Evolutionary conservation across 2,329 filamentous ascomycete genomes (phyloP).

Genomic region (Cryphonectria japonica): DNA sequence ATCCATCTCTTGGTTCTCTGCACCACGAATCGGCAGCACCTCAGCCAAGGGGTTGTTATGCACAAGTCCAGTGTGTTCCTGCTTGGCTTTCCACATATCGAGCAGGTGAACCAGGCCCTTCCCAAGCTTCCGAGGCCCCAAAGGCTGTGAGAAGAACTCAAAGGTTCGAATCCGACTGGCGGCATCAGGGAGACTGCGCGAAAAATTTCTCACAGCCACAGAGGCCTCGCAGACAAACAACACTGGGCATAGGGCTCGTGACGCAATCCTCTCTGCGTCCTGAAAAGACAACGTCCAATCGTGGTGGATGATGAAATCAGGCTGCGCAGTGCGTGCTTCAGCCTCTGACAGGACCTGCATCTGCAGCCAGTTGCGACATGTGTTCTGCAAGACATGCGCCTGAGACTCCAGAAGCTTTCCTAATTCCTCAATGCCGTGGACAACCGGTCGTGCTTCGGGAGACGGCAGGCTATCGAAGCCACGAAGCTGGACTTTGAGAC

Average conservation of each 20-base stretch:
- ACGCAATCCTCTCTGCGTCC: conserved; percentile 21
- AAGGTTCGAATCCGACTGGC: conserved; percentile 35
- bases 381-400: conserved; percentile 31
- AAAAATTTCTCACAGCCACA: conserved; percentile 36
- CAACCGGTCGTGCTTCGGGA: conserved; percentile 1
- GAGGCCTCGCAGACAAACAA: conserved; percentile 42
- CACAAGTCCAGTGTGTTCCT: conserved; percentile 11
- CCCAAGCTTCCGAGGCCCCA: conserved; percentile 44
- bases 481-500: conserved; percentile 37
- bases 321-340: conserved; percentile 16
- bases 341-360: conserved; percentile 34
- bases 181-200: conserved; percentile 28
- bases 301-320: conserved; percentile 35
- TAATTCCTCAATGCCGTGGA: conserved; percentile 8
- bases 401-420: conserved; percentile 28
- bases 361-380: conserved; percentile 41
- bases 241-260: conserved; percentile 23
- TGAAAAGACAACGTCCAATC: conserved; percentile 26
- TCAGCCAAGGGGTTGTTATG: not conserved
- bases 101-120: conserved; percentile 36
- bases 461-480: conserved; percentile 29
- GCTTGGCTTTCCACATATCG: conserved; percentile 25
- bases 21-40: not conserved
- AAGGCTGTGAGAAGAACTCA: conserved; percentile 46
- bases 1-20: too few species aligned